Percentiles rank a stretch among this genome's conserved stretches.
phyloP scores from a whole-genome alignment of 495 filamentous ascomycete species.

The Cercophora newfieldiana region DNA sequence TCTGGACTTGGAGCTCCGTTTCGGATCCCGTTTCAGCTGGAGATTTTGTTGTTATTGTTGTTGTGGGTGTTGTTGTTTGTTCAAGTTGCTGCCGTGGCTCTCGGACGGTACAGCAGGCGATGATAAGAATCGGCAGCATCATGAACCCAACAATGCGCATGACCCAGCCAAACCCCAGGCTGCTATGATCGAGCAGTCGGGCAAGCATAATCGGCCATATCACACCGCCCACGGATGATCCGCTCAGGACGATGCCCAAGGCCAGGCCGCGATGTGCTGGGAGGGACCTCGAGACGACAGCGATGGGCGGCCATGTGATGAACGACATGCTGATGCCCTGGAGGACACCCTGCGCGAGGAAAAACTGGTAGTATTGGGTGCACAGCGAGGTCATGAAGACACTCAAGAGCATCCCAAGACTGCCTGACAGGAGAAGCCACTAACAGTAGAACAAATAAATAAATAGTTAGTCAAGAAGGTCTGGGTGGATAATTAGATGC shows the following conservation, averaged over 20 bases:
- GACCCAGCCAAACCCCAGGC: conserved; percentile 55
- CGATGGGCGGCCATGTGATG: conserved; percentile 46
- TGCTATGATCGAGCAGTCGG: conserved; percentile 30
- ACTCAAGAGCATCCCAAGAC: conserved; percentile 23
- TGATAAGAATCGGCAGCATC: conserved; percentile 42
- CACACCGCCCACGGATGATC: conserved; percentile 57
- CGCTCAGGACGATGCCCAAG: conserved; percentile 52
- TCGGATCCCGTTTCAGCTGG: not conserved
- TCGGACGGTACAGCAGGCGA: conserved; percentile 39
- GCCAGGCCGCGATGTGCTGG: conserved; percentile 49
- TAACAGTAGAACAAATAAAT: not conserved
- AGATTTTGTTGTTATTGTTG: conserved; percentile 1
- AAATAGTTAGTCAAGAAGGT: not conserved
- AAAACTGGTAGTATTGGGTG: conserved; percentile 55
- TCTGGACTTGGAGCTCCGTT: not conserved
- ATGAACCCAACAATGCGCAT: conserved; percentile 57
- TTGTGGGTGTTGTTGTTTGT: too few species aligned
- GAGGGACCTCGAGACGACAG: conserved; percentile 49
- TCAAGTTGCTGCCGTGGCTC: conserved; percentile 26
- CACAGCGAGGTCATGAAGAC: conserved; percentile 57
- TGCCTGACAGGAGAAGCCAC: conserved; percentile 20
- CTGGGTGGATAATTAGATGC: too few species aligned
- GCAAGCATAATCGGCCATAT: conserved; percentile 45
- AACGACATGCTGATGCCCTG: conserved; percentile 50
- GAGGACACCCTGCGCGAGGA: conserved; percentile 56